Evolutionary conservation across 495 filamentous ascomycete species (phyloP).

Genomic region (Hypoxylon fragiforme): DNA sequence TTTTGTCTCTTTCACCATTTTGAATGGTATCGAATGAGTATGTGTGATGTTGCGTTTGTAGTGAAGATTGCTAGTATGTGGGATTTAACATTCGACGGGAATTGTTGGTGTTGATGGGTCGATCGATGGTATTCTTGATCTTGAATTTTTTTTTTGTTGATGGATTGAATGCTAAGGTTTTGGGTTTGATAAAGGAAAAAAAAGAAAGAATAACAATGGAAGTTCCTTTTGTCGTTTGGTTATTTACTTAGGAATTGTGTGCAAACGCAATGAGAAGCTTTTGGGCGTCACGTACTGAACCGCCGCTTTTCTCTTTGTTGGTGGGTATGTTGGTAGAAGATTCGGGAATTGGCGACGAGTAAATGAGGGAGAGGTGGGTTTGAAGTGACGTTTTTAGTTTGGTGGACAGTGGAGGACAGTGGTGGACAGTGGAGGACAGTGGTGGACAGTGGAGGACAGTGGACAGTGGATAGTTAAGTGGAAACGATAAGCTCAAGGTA

Average conservation of each 20-base stretch:
- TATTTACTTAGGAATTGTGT: neutral
- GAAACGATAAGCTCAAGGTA: slow-evolving; percentile 11
- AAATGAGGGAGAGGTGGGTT: neutral
- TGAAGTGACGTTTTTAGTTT: slow-evolving; percentile 29
- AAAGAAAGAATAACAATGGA: slow-evolving; percentile 14
- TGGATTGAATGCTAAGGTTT: neutral
- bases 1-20: slow-evolving; percentile 85
- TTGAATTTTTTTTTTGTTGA: too few relatives aligned
- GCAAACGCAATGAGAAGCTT: neutral
- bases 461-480: slow-evolving; percentile 25
- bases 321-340: slow-evolving; percentile 32
- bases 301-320: slow-evolving; percentile 25
- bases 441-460: too few relatives aligned
- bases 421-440: too few relatives aligned
- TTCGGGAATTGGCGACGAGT: slow-evolving; percentile 35
- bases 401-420: too few relatives aligned
- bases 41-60: neutral
- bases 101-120: slow-evolving; percentile 1
- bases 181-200: slow-evolving; percentile 5
- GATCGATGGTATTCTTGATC: too few relatives aligned
- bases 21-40: slow-evolving; percentile 30
- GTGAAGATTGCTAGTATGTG: slow-evolving; percentile 6
- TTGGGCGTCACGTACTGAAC: slow-evolving; percentile 19
- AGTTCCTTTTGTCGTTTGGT: slow-evolving; percentile 7
- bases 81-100: slow-evolving; percentile 3